These are phyloP conservation scores for Penicillium sp. DNA, from an alignment of 2,329 filamentous ascomycete genomes.

Conservation along the genomic window DNA sequence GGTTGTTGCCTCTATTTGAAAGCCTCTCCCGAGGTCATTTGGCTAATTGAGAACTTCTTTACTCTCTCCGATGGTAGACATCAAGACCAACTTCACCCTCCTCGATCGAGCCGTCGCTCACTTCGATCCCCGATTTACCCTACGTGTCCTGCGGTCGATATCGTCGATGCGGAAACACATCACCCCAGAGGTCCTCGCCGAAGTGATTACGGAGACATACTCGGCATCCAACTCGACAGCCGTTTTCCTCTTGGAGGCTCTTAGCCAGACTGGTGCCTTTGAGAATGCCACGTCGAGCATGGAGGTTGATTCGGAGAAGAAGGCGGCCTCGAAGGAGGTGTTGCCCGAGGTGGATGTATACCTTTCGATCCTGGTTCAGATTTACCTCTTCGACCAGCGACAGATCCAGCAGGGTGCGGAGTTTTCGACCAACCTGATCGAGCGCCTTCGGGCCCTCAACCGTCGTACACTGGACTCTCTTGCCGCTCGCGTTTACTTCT, in stretches of 20 bases:
- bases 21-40: neutral
- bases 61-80: conserved; percentile 60
- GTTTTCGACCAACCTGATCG: conserved; percentile 80
- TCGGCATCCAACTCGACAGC: conserved; percentile 65
- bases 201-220: conserved; percentile 80
- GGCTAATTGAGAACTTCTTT: neutral
- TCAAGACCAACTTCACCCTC: conserved; percentile 89
- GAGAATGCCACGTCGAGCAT: conserved; percentile 66
- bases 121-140: conserved; percentile 93
- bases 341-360: conserved; percentile 88
- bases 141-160: conserved; percentile 90
- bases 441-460: conserved; percentile 84
- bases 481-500: conserved; percentile 95
- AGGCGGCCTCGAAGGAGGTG: conserved; percentile 64
- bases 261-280: conserved; percentile 65
- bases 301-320: conserved; percentile 72
- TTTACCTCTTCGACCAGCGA: conserved; percentile 83
- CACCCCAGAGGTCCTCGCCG: conserved; percentile 74
- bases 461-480: conserved; percentile 91
- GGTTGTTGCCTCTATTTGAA: conserved; percentile 15
- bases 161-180: conserved; percentile 92
- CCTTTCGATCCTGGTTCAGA: conserved; percentile 80
- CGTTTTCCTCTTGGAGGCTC: conserved; percentile 66
- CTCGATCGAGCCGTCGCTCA: conserved; percentile 87
- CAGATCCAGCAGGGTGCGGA: conserved; percentile 74